Conservation (phyloP, 2,329 filamentous ascomycete species). For the Stachybotrys echinatus region DNA sequence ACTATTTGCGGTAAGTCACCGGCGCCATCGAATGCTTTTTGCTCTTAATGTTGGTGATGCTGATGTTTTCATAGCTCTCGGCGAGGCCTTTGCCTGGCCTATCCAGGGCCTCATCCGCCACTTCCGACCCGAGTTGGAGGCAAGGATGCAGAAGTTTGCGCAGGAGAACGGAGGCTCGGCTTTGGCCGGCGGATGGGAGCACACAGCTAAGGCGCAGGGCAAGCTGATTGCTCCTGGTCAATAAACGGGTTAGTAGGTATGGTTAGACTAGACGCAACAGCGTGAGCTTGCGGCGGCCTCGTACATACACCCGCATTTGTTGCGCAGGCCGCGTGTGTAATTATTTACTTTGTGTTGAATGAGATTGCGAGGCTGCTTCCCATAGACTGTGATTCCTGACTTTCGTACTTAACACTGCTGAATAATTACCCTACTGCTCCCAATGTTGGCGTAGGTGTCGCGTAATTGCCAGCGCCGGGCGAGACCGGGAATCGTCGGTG, state of each 20-base stretch:
- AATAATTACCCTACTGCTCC: no score
- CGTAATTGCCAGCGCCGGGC: no score
- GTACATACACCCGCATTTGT: constrained; percentile 17
- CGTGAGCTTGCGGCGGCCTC: constrained; percentile 9
- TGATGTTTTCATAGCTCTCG: constrained; percentile 55
- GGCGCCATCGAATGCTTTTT: not conserved
- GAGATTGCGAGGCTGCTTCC: constrained; percentile 1
- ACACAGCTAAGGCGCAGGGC: constrained; percentile 69
- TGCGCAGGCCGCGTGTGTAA: constrained; percentile 9
- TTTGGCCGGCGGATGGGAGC: constrained; percentile 83
- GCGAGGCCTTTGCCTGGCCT: constrained; percentile 97
- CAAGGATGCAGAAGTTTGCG: constrained; percentile 77
- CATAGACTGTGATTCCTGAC: not conserved
- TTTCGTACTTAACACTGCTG: no score
- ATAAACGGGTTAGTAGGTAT: constrained; percentile 42
- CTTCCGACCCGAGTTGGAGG: constrained; percentile 94
- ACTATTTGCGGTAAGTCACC: constrained; percentile 83
- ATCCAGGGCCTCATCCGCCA: constrained; percentile 97
- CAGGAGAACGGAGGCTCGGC: constrained; percentile 66
- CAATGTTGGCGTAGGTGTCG: no score
- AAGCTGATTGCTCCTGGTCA: constrained; percentile 85
- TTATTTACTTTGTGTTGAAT: constrained; percentile 13
- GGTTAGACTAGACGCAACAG: constrained; percentile 4
- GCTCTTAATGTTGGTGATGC: constrained; percentile 11
- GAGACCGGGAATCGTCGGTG: no score